Conservation (phyloP, 495 filamentous ascomycete species). For the Talaromyces stipitatus region DNA sequence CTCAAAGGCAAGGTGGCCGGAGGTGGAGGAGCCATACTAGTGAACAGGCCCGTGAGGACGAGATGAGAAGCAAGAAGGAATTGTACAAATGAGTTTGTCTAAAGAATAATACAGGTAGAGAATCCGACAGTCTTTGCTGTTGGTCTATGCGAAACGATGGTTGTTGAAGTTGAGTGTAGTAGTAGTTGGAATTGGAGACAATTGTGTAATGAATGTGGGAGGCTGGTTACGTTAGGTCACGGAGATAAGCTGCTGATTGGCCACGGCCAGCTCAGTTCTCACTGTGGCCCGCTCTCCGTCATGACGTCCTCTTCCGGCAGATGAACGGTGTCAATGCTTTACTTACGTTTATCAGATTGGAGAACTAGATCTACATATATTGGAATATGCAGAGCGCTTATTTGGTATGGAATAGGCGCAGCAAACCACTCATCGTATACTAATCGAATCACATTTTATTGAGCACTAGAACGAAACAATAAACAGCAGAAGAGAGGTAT, state of each 20-base stretch:
- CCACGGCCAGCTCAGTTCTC: neutral
- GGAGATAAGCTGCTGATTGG: conserved; percentile 5
- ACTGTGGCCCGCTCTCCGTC: neutral
- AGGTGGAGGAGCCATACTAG: conserved; percentile 73
- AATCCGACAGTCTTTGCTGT: neutral
- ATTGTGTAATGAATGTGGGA: conserved; percentile 5
- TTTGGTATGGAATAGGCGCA: too few relatives aligned
- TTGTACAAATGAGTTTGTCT: neutral
- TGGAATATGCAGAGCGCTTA: neutral
- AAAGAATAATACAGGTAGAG: neutral
- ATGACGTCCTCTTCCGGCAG: conserved; percentile 5
- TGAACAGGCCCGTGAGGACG: neutral
- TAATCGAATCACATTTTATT: neutral
- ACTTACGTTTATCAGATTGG: neutral
- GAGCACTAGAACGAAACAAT: neutral
- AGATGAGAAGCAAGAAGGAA: neutral
- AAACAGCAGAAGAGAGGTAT: conserved; percentile 34
- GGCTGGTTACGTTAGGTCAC: neutral
- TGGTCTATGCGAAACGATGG: neutral
- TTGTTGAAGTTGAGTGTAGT: neutral
- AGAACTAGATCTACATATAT: neutral
- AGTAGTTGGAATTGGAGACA: neutral
- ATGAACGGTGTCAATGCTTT: neutral
- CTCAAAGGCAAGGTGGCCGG: conserved; percentile 58
- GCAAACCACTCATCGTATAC: too few relatives aligned